Base-by-base conservation (phyloP, 1,284 basidiomycete species). In the Afroboletus lepidellus region DNA sequence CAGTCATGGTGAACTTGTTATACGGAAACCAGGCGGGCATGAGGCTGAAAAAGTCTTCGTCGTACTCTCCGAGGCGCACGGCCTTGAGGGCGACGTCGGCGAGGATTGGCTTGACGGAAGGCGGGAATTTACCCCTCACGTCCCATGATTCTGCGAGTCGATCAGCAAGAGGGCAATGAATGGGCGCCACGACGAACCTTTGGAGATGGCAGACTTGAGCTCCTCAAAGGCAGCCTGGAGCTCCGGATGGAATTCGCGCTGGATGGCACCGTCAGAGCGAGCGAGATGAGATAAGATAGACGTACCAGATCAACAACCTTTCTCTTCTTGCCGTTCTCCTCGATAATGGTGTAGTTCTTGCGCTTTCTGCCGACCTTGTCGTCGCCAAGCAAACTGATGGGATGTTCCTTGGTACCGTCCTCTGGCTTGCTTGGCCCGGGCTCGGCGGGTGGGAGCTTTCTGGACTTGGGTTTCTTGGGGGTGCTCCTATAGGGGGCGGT, bases 1-100 rank as follows among this genome's bases (percentile, higher is more conserved):
- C 87, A 46, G 76, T 86, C 88, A 91, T 91, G 0, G 90, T 92
- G 69, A 91, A 96, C 61, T 90, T 87, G 71, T 97, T 97, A 68
- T 96, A 96, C 0, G 93, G 93, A 65, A 97, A 95, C 39, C 96
- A 72, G 27, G 75, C 77, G 0, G 94, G 92, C 83, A 97, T 88
- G 34, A 88, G 76, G 63, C 85, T 87, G 74, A 96, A 96, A 67
- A 95, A 96, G 64, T 91, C 85, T 20, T 95, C 92, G 62, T 93
- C 87, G 71, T 94, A 96, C 67, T 95, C 90, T 68, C 85, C 90
- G 33, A 92, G 77, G 48, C 82, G 76, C 61, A 96, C 84, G 0
- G 95, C 95, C 47, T 87, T 78, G 46, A 90, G 71, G 1, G 93
- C 90, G 32, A 92, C 81, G 29, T 83, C 72, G 29, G 80, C 74